Evolutionary conservation across 2,329 filamentous ascomycete genomes (phyloP), one percentile per base, ranked within the genome.

Genomic region (Arthrinium phaeospermum): DNA sequence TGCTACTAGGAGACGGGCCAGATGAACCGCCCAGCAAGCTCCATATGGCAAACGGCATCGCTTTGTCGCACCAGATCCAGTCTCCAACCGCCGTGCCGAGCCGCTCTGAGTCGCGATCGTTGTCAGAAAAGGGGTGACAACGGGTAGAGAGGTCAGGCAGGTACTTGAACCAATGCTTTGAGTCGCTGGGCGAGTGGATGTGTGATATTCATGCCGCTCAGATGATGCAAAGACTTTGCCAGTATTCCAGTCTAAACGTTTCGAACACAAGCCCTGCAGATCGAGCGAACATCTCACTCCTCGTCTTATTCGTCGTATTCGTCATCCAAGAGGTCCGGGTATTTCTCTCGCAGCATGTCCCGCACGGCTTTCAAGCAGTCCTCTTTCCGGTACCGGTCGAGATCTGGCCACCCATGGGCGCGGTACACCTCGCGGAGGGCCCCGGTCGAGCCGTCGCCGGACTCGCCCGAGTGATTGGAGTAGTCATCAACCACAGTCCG

Each of bases 131-230:
- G 4, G 27, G 27, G 27, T 30, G 4, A 30, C 27, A 4, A 30
- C 27, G 27, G 27, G 27, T 4, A 30, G 27, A 30, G 27, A 74
- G 53, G 72, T 74, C 73, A 47, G 51, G 75, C 27, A 30, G 27
- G 27, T 80, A 79, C 72, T 74, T 74, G 57, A 80, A 80, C 77
- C 76, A 80, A 75, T 80, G 77, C 71, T 80, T n/a, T 13, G 75
- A 76, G 74, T 81, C 78, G 72, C 78, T 78, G 41, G 76, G 76
- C 68, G 79, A 80, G 71, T 79, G 75, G 70, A 81, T 75, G 70
- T 78, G 27, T 79, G 22, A 80, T 80, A 71, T 81, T 30, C 27
- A 30, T 30, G 27, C 27, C 27, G 27, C 27, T 30, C 27, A 4
- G 27, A 30, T 30, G 27, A 4, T 30, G 2, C 27, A 2, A 30